A percentile compares a stretch with the other conserved stretches of the same genome.
These are phyloP conservation scores for Croton setiger DNA, from an alignment of 441 rosid species.

Conservation along the genomic window DNA sequence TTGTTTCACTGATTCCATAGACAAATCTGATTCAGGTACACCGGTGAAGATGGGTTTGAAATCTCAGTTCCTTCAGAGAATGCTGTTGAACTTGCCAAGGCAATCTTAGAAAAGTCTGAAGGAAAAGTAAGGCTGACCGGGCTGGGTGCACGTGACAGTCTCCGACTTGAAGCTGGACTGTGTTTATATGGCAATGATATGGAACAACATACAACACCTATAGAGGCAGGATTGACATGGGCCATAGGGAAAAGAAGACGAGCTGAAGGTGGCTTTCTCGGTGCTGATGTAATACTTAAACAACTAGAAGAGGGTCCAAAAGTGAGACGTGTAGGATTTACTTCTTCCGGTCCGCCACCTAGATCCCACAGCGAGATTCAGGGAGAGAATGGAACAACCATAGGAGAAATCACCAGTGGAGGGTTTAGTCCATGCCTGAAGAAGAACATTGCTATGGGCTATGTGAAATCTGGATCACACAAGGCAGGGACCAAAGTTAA, in stretches of 20 bases:
- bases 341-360: constrained; percentile 84
- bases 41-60: constrained; percentile 98
- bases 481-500: constrained; percentile 79
- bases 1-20: background rate
- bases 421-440: constrained; percentile 95
- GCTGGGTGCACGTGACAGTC: constrained; percentile 93
- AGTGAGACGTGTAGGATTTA: constrained; percentile 78
- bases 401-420: constrained; percentile 96
- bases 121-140: constrained; percentile 89
- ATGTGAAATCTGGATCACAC: constrained; percentile 87
- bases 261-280: constrained; percentile 92
- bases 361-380: constrained; percentile 92
- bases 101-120: constrained; percentile 87
- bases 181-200: constrained; percentile 93
- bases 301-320: constrained; percentile 82
- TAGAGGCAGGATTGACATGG: constrained; percentile 96
- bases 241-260: constrained; percentile 93
- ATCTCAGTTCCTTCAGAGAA: constrained; percentile 88
- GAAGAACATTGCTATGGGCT: constrained; percentile 98
- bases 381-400: constrained; percentile 59
- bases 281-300: constrained; percentile 82
- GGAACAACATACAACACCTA: constrained; percentile 86
- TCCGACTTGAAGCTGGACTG: constrained; percentile 90
- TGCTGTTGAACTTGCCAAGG: constrained; percentile 83
- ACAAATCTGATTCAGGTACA: constrained; percentile 49